A percentile compares a stretch with the other conserved stretches of the same genome.
Evolutionary conservation across 148 eudicot genomes (phyloP).

Genomic region (Diospyros kaki): DNA sequence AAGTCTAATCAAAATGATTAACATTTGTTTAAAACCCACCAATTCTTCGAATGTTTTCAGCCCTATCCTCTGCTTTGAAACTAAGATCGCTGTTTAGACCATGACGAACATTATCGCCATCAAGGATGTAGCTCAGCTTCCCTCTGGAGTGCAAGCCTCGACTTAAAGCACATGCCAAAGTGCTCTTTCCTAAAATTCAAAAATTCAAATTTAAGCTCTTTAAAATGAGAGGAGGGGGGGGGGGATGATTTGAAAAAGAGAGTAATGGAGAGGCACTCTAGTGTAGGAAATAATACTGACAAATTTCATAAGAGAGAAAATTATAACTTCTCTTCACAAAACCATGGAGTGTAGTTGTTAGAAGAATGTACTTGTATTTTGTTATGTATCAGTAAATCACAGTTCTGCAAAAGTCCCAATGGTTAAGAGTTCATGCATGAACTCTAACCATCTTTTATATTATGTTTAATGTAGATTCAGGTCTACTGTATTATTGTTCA

Average conservation of each 20-base stretch:
- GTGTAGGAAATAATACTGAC: background rate
- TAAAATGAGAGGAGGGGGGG: background rate
- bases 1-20: background rate
- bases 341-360: background rate
- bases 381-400: background rate
- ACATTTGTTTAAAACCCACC: slow-evolving; percentile 41
- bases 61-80: slow-evolving; percentile 81
- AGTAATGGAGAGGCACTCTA: background rate
- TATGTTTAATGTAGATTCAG: background rate
- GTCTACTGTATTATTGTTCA: no score
- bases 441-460: background rate
- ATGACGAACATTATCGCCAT: slow-evolving; percentile 96
- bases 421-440: background rate
- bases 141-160: slow-evolving; percentile 65
- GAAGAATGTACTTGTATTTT: slow-evolving; percentile 1
- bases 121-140: slow-evolving; percentile 82
- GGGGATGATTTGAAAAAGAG: background rate
- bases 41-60: slow-evolving; percentile 83
- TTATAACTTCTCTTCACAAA: background rate
- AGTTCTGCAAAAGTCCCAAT: no score
- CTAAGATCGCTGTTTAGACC: slow-evolving; percentile 76
- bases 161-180: slow-evolving; percentile 86
- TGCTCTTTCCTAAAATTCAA: slow-evolving; percentile 72
- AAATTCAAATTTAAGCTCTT: slow-evolving; percentile 5
- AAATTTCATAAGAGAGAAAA: background rate